These are phyloP conservation scores for Forsythia viridissima DNA, from an alignment of 257 asterid genomes.

Conservation along the genomic window DNA sequence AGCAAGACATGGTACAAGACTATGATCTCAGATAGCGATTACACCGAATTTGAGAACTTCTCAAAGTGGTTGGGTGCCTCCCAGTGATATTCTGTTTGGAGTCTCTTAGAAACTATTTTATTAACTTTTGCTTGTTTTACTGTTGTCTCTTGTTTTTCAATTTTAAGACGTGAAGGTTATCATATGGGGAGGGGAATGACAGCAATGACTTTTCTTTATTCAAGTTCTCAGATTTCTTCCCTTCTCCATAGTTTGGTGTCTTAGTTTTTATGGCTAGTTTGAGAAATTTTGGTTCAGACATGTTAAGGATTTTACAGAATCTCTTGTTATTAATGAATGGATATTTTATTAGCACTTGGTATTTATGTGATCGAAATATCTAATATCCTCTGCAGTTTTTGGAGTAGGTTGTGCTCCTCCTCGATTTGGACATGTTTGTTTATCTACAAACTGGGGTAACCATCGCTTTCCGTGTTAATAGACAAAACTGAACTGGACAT, in stretches of 20 bases:
- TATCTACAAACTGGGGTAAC: no score
- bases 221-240: neutral
- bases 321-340: neutral
- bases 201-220: neutral
- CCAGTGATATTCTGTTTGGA: constrained; percentile 38
- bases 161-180: constrained; percentile 20
- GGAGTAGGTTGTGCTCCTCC: neutral
- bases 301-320: constrained; percentile 2
- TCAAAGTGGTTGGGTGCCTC: constrained; percentile 85
- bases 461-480: no score
- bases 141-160: constrained; percentile 4
- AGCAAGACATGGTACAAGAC: constrained; percentile 83
- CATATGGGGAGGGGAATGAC: constrained; percentile 13
- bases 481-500: neutral
- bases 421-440: neutral
- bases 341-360: neutral
- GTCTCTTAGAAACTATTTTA: constrained; percentile 20
- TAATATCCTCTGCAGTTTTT: no score
- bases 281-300: constrained; percentile 16
- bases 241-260: constrained; percentile 11
- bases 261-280: neutral
- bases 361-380: neutral
- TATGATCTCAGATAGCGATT: constrained; percentile 82
- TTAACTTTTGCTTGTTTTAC: constrained; percentile 15
- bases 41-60: constrained; percentile 80